Conservation (phyloP, 768 basidiomycete species). For the Naganishia kalamii region DNA sequence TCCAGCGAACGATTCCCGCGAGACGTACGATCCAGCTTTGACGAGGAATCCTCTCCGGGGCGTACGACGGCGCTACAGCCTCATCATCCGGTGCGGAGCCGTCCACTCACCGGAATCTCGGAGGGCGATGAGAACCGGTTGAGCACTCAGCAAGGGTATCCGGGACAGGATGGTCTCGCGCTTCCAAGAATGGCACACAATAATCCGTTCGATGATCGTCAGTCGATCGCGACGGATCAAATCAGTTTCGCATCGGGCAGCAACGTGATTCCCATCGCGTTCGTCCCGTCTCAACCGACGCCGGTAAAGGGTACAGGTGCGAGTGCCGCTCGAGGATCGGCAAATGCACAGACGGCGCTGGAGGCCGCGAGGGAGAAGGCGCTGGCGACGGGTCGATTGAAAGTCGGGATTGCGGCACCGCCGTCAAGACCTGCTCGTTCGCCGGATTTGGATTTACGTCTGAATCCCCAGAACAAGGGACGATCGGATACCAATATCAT, state of each 20-base stretch:
- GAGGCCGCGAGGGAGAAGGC: slow-evolving; percentile 17
- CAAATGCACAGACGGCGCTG: neutral
- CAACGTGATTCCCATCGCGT: slow-evolving; percentile 44
- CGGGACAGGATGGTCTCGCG: neutral
- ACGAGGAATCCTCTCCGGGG: neutral
- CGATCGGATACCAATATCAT: neutral
- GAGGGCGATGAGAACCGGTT: slow-evolving; percentile 3
- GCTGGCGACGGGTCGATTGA: neutral
- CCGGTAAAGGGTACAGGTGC: neutral
- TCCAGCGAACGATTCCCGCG: slow-evolving; percentile 19
- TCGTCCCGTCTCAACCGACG: slow-evolving; percentile 32
- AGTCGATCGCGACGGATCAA: slow-evolving; percentile 33
- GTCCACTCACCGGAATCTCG: slow-evolving; percentile 18
- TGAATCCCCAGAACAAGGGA: slow-evolving; percentile 16
- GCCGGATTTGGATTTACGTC: slow-evolving; percentile 39
- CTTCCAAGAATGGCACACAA: slow-evolving; percentile 8
- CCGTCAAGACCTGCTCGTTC: slow-evolving; percentile 39
- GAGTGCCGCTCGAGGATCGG: slow-evolving; percentile 20
- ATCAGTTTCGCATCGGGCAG: slow-evolving; percentile 23
- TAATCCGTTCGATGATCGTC: slow-evolving; percentile 41
- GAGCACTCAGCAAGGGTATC: too few relatives aligned
- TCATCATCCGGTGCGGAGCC: slow-evolving; percentile 11
- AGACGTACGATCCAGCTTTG: slow-evolving; percentile 16
- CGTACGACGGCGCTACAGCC: slow-evolving; percentile 3
- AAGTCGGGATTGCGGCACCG: neutral